Evolutionary conservation across 176 grass and related monocot species (phyloP), one percentile per base, ranked within the genome.

Genomic region (Aegilops umbellulata): DNA sequence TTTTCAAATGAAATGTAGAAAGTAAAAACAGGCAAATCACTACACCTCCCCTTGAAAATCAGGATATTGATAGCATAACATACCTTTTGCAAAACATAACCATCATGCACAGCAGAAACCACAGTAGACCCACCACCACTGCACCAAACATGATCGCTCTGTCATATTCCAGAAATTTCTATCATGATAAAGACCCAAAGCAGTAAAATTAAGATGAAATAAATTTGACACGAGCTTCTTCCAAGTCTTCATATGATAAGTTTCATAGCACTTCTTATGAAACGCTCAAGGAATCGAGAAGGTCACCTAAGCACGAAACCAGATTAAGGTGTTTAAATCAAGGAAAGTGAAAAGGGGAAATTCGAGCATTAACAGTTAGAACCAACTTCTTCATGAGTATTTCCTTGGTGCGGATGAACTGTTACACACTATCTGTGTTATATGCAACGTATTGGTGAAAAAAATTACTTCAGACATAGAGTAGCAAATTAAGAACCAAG

Each of bases 21-120:
- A 75, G 47, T 13, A 66, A 35, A 25, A 83, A 70, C 9, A 46
- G 41, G 57, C 22, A 79, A 85, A 46, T n/a, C 60, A 67, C 20
- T 77, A 41, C 31, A 65, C 14, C 60, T 73, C 78, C 10, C 19
- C 15, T 38, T 83, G 5, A 78, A 74, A 76, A 60, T 63, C 16
- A 75, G 65, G 7, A 76, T 80, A 39, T 46, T 27, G 70, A 65
- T 57, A 86, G 16, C 25, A 83, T 19, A 60, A 16, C 60, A 76
- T 89, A 98, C 97, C 94, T 95, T 98, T 82, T 98, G 94, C 84
- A 98, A 88, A 76, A 98, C 97, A 84, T 92, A 98, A 70, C 97
- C 97, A 51, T 98, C 97, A 39, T 98, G 97, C 20, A 98, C 97
- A 27, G 97, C 97, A 82, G 97, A 87, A 84, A 98, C 88, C 31